Evolutionary conservation across 169 alveolate species (phyloP).

Genomic region (Plasmodium inui): DNA sequence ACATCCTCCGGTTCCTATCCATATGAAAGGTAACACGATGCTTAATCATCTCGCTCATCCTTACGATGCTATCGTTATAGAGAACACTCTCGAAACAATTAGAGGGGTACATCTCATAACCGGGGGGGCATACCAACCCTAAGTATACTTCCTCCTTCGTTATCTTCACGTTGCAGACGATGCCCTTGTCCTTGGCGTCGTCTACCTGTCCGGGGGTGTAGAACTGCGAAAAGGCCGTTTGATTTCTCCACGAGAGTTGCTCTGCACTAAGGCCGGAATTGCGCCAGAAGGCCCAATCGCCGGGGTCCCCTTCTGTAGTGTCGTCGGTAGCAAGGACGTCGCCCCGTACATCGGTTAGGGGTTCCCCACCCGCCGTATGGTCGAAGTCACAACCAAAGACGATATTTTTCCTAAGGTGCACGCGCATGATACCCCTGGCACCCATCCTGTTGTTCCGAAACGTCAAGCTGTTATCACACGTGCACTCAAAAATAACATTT

Average conservation of each 20-base stretch:
- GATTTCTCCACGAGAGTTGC: not conserved
- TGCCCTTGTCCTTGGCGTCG: not conserved
- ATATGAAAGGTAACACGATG: conserved; percentile 19
- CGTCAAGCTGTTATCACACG: conserved; percentile 59
- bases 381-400: conserved; percentile 59
- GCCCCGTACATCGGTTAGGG: not conserved
- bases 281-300: not conserved
- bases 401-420: conserved; percentile 21
- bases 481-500: conserved; percentile 32
- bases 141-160: conserved; percentile 7
- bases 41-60: not conserved
- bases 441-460: conserved; percentile 19
- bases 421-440: conserved; percentile 47
- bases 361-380: not conserved
- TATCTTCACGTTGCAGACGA: conserved; percentile 3
- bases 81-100: conserved; percentile 38
- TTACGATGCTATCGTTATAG: conserved; percentile 1
- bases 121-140: conserved; percentile 54
- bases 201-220: not conserved
- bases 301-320: no score
- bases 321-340: not conserved
- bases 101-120: conserved; percentile 12
- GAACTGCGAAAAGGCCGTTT: not conserved
- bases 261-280: not conserved
- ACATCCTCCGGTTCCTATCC: conserved; percentile 5